Evolutionary conservation across 257 asterid species (phyloP), one percentile per base, ranked within the genome.

Genomic region (Eustoma russellianum): DNA sequence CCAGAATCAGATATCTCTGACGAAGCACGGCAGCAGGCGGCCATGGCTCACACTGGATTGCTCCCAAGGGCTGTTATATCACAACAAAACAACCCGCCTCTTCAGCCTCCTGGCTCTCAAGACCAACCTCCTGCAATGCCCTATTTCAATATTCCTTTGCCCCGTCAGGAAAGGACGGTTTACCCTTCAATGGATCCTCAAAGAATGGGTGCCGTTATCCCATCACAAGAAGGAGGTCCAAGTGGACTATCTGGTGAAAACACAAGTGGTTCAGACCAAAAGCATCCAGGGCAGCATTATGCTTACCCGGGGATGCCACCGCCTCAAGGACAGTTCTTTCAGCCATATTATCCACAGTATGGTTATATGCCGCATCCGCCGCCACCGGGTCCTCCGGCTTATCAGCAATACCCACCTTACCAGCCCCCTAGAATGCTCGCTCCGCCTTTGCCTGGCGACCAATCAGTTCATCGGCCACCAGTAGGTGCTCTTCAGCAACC

Each of bases 161-260:
- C 86, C 43, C 97, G 79, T 73, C 93, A 79, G 41, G 94, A 83
- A 13, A 66, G 88, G 55, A 77, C 94, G 5, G 79, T 74, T 56
- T 92, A 88, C 67, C 99, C 99, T 10, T 92, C 99, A 0, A 92
- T 88, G 97, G 99, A 92, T 67, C 97, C 97, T 17, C 98, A 92
- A 53, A 77, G 95, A 66, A 88, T 88, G 99, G 97, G 97, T 41
- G 99, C 97, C 19, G 46, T 77, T 24, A 59, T 83, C 19, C 70
- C 83, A 33, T 69, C 94, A 28, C 94, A 85, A 57, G 98, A 91
- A 15, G 96, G 98, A 48, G 58, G 71, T 46, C 66, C 82, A 1
- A 63, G 74, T 54, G 85, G 86, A n/a, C 62, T 79, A 3, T 60
- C 89, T 0, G 71, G 65, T 63, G 96, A 82, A 56, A 67, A 59